These are phyloP conservation scores for Brachypodium distachyon DNA, from an alignment of 202 grass and related monocot genomes.

Conservation along the genomic window DNA sequence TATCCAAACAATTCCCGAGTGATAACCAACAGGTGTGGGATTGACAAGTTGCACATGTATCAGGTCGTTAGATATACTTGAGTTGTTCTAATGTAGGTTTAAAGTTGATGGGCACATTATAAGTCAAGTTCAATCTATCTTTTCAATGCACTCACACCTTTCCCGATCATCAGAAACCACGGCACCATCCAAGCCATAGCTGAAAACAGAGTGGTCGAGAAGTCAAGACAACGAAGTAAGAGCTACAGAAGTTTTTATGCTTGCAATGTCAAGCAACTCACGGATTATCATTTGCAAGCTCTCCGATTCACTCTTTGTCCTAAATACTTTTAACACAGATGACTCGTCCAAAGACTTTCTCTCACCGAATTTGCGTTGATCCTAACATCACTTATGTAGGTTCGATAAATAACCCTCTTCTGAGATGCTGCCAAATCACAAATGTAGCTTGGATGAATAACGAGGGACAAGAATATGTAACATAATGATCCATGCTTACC, in stretches of 20 bases:
- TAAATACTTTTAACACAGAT: conserved; percentile 75
- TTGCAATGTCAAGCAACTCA: conserved; percentile 25
- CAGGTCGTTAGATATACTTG: too few relatives aligned
- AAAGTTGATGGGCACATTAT: neutral
- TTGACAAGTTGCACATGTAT: too few relatives aligned
- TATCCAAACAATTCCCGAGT: conserved; percentile 67
- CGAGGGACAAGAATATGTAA: too few relatives aligned
- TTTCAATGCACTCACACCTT: conserved; percentile 52
- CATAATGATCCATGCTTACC: too few relatives aligned
- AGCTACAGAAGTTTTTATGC: neutral
- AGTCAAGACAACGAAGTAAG: neutral
- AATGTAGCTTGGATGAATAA: too few relatives aligned
- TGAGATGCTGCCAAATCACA: too few relatives aligned
- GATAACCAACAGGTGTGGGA: conserved; percentile 43
- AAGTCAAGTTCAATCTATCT: conserved; percentile 31
- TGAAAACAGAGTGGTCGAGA: conserved; percentile 15
- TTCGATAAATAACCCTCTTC: too few relatives aligned
- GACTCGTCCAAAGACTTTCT: too few relatives aligned
- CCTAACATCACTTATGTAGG: too few relatives aligned
- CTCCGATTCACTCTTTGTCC: conserved; percentile 64
- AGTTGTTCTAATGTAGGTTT: too few relatives aligned
- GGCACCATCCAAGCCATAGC: conserved; percentile 68
- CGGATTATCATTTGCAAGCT: conserved; percentile 78
- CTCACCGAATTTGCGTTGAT: too few relatives aligned
- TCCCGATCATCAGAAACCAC: too few relatives aligned